Conservation (phyloP, 768 basidiomycete genomes). For the Trametes elegans region DNA sequence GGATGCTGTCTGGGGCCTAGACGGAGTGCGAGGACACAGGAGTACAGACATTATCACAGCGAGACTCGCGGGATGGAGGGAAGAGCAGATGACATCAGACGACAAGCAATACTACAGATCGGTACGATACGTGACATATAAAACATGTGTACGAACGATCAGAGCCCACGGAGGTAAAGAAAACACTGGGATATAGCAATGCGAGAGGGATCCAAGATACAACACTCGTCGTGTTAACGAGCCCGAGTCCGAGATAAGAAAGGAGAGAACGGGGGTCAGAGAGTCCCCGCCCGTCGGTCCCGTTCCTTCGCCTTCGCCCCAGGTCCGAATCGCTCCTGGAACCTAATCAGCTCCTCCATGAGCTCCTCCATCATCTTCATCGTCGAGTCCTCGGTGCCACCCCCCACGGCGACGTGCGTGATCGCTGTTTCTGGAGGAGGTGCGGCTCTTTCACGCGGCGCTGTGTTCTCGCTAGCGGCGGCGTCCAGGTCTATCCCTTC, state of each 20-base stretch:
- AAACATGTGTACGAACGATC: slow-evolving; percentile 15
- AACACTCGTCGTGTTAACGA: slow-evolving; percentile 11
- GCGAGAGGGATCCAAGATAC: slow-evolving; percentile 17
- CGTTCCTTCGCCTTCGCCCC: slow-evolving; percentile 42
- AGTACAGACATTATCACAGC: no score
- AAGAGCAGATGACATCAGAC: not conserved
- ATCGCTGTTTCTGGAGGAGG: not conserved
- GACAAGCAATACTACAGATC: slow-evolving; percentile 10
- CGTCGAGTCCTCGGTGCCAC: slow-evolving; percentile 35
- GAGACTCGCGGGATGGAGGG: no score
- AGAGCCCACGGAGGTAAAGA: slow-evolving; percentile 1
- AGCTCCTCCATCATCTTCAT: slow-evolving; percentile 90
- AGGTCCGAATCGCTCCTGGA: slow-evolving; percentile 85
- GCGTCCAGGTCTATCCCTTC: slow-evolving; percentile 33
- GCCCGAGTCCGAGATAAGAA: not conserved
- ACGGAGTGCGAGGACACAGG: no score
- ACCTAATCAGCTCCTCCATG: slow-evolving; percentile 84
- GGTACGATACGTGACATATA: slow-evolving; percentile 21
- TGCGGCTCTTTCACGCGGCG: slow-evolving; percentile 21
- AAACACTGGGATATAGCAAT: slow-evolving; percentile 14
- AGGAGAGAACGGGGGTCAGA: slow-evolving; percentile 22
- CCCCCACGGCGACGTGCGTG: not conserved
- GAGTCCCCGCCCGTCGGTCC: slow-evolving; percentile 31
- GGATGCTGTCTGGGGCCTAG: no score
- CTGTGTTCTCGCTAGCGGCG: slow-evolving; percentile 18